These are phyloP conservation scores for Xerocomellus amylosporus DNA, from an alignment of 768 basidiomycete genomes.

Conservation along the genomic window DNA sequence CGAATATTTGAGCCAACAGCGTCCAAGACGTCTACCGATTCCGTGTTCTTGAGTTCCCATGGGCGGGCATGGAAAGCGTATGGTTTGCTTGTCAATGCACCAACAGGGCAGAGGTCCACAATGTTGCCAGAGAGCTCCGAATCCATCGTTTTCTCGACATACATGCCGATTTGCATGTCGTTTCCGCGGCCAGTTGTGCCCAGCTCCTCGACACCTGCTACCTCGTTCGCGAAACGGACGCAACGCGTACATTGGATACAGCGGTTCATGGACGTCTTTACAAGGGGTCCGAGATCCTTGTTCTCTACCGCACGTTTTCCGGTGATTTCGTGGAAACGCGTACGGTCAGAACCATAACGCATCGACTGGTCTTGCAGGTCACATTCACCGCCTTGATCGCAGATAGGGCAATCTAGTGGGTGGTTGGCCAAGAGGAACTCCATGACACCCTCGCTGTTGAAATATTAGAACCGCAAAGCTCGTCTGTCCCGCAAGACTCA, in stretches of 20 bases:
- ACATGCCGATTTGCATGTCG: conserved; percentile 97
- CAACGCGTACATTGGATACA: conserved; percentile 99
- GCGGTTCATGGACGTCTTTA: conserved; percentile 98
- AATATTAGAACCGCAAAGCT: conserved; percentile 8
- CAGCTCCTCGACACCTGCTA: conserved; percentile 96
- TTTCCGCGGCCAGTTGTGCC: conserved; percentile 97
- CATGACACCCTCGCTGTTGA: conserved; percentile 90
- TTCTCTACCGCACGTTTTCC: conserved; percentile 98
- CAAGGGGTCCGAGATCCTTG: conserved; percentile 96
- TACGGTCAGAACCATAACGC: conserved; percentile 97
- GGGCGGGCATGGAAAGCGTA: conserved; percentile 97
- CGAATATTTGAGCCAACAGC: conserved; percentile 96
- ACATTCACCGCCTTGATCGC: conserved; percentile 98
- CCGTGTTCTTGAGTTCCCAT: conserved; percentile 99
- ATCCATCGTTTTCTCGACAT: conserved; percentile 96
- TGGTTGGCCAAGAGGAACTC: conserved; percentile 98
- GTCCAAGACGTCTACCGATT: conserved; percentile 93
- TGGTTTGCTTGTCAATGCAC: conserved; percentile 96
- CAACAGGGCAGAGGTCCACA: conserved; percentile 96
- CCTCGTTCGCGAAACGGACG: conserved; percentile 98
- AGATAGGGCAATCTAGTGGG: conserved; percentile 97
- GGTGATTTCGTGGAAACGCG: conserved; percentile 96
- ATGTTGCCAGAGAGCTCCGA: conserved; percentile 98
- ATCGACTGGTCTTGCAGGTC: conserved; percentile 99
- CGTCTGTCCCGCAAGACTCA: conserved; percentile 28